Evolutionary conservation across 2,329 filamentous ascomycete genomes (phyloP), one percentile per base, ranked within the genome.

Genomic region (Beauveria varroae): DNA sequence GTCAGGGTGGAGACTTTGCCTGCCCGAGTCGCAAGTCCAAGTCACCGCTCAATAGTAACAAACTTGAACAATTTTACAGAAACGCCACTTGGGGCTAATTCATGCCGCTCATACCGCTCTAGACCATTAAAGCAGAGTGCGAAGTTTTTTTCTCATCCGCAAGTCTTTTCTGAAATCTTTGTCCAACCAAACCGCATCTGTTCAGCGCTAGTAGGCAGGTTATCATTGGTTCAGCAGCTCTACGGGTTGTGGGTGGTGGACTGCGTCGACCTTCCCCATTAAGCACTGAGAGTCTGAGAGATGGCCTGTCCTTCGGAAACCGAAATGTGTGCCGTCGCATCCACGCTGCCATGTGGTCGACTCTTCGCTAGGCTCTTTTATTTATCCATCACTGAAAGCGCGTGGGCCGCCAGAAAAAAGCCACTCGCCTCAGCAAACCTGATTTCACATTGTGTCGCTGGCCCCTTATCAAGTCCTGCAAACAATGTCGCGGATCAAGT

Each of bases 311-410:
- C 24, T 44, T 52, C 57, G 57, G 47, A 59, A 44, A 52, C 57
- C 57, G 57, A 59, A 52, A 44, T 10, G 20, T 37, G 37, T 41
- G 37, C 57, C 57, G 57, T 52, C 57, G 57, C 57, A 59, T 40
- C 37, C 57, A 30, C 9, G 41, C 3, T 20, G n/a, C n/a, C 30
- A 26, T 37, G 12, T 37, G 5, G 14, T 37, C 2, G 12, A 37
- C 34, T 37, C 0, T 5, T 14, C 37, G 22, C 22, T 46, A 34
- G 20, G 8, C 12, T 14, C n/a, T 56, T 47, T 14, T 30, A n/a
- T 12, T 18, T 26, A 30, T 12, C 14, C 24, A 28, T 18, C 16
- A 37, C 8, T 50, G 9, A 44, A 16, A 14, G 37, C 37, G 37
- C 52, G 40, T 18, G 28, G 3, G 18, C 52, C 16, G 3, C 37